Conservation (phyloP, 2,329 filamentous ascomycete genomes). For the Gaeumannomyces tritici region DNA sequence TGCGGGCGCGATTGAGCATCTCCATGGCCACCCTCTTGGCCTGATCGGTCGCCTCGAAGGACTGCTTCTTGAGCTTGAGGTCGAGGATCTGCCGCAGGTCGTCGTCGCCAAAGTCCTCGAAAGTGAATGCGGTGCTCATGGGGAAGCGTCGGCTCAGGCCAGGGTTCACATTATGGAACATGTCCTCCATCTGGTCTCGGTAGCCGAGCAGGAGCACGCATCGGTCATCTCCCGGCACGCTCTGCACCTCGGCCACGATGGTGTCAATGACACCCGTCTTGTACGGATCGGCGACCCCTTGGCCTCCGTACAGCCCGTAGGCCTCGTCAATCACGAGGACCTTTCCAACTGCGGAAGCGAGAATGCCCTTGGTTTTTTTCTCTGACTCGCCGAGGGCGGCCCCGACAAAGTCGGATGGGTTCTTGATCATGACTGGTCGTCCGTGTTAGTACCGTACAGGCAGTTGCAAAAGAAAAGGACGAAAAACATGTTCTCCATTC, state of each 20-base stretch:
- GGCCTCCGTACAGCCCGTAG: conserved; percentile 49
- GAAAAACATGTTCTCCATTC: conserved; percentile 5
- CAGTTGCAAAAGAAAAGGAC: background rate
- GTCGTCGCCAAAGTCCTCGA: conserved; percentile 55
- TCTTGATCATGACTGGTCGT: conserved; percentile 54
- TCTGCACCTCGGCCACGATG: conserved; percentile 65
- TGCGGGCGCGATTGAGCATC: conserved; percentile 50
- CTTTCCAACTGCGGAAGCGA: conserved; percentile 58
- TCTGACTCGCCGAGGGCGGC: conserved; percentile 56
- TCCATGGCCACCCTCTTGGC: conserved; percentile 47
- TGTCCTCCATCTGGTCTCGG: conserved; percentile 56
- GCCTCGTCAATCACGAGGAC: conserved; percentile 76
- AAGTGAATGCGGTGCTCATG: conserved; percentile 51
- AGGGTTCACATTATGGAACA: conserved; percentile 68
- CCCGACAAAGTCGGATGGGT: conserved; percentile 65
- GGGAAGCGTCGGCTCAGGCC: conserved; percentile 59
- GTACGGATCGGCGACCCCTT: conserved; percentile 29
- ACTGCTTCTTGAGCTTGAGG: conserved; percentile 50
- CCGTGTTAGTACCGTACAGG: background rate
- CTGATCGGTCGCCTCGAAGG: conserved; percentile 38
- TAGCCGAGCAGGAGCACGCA: conserved; percentile 67
- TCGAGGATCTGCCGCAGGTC: conserved; percentile 52
- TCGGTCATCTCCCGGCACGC: conserved; percentile 58
- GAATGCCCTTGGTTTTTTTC: conserved; percentile 60
- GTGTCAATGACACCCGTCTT: conserved; percentile 62